Evolutionary conservation across 352 stramenopile genomes (phyloP).

Genomic region (Hyaloperonospora arabidopsidis): DNA sequence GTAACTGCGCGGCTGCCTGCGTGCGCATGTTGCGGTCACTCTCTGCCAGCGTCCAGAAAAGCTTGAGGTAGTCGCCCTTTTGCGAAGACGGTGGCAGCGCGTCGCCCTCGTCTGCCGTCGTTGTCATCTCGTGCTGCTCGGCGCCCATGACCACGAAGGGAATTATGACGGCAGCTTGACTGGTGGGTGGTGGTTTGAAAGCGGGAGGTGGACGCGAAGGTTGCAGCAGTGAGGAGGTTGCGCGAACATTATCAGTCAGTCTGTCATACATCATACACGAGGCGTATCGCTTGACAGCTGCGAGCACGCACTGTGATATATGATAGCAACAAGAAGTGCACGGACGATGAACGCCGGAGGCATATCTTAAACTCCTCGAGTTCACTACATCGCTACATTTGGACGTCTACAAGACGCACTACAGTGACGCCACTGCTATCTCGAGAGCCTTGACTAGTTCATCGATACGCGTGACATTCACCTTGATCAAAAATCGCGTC

Average conservation of each 20-base stretch:
- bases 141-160: slow-evolving; percentile 27
- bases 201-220: slow-evolving; percentile 7
- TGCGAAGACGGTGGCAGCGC: slow-evolving; percentile 13
- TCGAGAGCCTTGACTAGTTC: slow-evolving; percentile 56
- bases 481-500: slow-evolving; percentile 69
- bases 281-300: too few species aligned
- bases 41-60: slow-evolving; percentile 83
- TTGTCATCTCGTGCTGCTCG: slow-evolving; percentile 26
- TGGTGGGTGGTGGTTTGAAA: slow-evolving; percentile 23
- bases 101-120: slow-evolving; percentile 1
- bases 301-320: slow-evolving; percentile 3
- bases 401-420: slow-evolving; percentile 7
- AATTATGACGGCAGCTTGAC: slow-evolving; percentile 26
- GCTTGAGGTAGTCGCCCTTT: slow-evolving; percentile 77
- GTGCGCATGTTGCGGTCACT: slow-evolving; percentile 53
- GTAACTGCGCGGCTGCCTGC: slow-evolving; percentile 48
- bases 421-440: slow-evolving; percentile 19
- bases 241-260: background rate
- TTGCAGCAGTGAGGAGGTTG: slow-evolving; percentile 15
- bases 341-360: too few species aligned
- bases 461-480: slow-evolving; percentile 57
- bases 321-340: background rate
- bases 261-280: too few species aligned
- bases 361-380: too few species aligned
- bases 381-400: background rate